Evolutionary conservation across 2,329 filamentous ascomycete genomes (phyloP).

Genomic region (Colletotrichum melonis): DNA sequence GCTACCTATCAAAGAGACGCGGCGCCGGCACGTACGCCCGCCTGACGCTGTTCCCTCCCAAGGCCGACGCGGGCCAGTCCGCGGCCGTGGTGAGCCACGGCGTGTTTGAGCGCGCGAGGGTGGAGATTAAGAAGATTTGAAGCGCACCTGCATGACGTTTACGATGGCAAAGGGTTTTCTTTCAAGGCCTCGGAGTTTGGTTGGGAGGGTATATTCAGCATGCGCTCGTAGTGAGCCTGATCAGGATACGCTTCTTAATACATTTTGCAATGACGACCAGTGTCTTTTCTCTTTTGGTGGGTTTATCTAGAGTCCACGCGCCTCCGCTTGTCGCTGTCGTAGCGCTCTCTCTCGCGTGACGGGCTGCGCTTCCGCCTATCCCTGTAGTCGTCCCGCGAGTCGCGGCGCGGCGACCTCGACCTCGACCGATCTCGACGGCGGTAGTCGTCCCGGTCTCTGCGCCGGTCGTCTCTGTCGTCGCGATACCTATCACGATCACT

Average conservation of each 20-base stretch:
- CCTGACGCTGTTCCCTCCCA: slow-evolving; percentile 78
- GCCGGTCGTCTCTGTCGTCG: slow-evolving; percentile 45
- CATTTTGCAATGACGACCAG: neutral
- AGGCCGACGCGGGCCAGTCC: slow-evolving; percentile 66
- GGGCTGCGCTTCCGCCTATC: slow-evolving; percentile 68
- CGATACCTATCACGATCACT: slow-evolving; percentile 44
- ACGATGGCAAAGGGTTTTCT: slow-evolving; percentile 14
- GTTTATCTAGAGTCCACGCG: slow-evolving; percentile 56
- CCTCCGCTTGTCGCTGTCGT: slow-evolving; percentile 70
- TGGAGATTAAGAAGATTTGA: slow-evolving; percentile 86
- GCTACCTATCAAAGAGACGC: slow-evolving; percentile 84
- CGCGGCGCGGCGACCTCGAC: slow-evolving; percentile 64
- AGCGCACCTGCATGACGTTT: neutral
- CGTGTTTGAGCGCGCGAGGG: slow-evolving; percentile 84
- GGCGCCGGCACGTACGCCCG: slow-evolving; percentile 88
- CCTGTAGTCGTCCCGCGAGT: slow-evolving; percentile 56
- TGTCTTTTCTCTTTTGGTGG: neutral
- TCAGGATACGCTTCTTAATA: slow-evolving; percentile 30
- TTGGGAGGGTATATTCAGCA: slow-evolving; percentile 33
- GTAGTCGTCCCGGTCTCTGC: slow-evolving; percentile 47
- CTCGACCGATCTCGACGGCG: slow-evolving; percentile 53
- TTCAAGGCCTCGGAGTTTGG: slow-evolving; percentile 21
- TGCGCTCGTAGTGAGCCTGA: slow-evolving; percentile 16
- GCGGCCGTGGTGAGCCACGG: slow-evolving; percentile 75
- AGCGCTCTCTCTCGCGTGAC: slow-evolving; percentile 64